Evolutionary conservation across 202 grass and related monocot genomes (phyloP).

Genomic region (Bolboschoenoplectus hybrid): DNA sequence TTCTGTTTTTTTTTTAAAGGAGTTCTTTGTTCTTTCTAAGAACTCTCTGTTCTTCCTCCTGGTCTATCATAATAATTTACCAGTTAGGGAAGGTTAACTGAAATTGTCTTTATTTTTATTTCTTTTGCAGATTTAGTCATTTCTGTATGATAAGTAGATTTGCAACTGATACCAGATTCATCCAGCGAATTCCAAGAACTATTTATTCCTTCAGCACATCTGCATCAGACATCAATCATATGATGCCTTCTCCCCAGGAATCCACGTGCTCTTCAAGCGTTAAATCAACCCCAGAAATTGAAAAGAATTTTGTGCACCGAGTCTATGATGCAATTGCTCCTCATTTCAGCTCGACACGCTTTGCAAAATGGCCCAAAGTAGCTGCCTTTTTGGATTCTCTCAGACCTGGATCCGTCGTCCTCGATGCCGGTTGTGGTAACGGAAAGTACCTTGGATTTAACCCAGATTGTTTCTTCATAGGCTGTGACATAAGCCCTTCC

Average conservation of each 20-base stretch:
- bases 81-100: background rate
- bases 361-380: slow-evolving; percentile 98
- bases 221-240: slow-evolving; percentile 2
- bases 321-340: slow-evolving; percentile 96
- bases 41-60: background rate
- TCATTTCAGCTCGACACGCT: slow-evolving; percentile 84
- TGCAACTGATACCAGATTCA: background rate
- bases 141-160: slow-evolving; percentile 20
- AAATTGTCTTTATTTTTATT: background rate
- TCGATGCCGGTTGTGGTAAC: slow-evolving; percentile 94
- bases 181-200: slow-evolving; percentile 20
- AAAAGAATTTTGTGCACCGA: slow-evolving; percentile 82
- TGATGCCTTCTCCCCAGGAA: slow-evolving; percentile 1
- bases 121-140: slow-evolving; percentile 6
- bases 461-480: slow-evolving; percentile 73
- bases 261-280: slow-evolving; percentile 42
- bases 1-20: background rate
- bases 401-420: slow-evolving; percentile 61
- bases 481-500: slow-evolving; percentile 82
- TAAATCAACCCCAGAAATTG: slow-evolving; percentile 80
- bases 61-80: background rate
- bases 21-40: background rate
- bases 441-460: slow-evolving; percentile 93
- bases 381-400: slow-evolving; percentile 76
- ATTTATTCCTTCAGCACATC: slow-evolving; percentile 24